Evolutionary conservation across 1,284 basidiomycete genomes (phyloP).

Genomic region (Nidula niveotomentosa): DNA sequence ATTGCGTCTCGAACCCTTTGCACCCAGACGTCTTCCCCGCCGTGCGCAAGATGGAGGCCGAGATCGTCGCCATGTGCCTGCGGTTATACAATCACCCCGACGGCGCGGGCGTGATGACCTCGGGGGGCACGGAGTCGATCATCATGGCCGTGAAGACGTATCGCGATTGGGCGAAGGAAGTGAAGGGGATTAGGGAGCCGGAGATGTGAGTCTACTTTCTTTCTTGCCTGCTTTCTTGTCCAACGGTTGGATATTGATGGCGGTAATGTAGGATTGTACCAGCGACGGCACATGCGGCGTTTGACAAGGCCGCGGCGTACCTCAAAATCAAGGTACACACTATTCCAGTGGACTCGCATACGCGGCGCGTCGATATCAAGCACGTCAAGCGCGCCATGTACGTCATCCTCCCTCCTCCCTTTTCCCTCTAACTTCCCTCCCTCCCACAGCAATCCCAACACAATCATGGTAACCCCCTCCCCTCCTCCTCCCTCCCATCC

Average conservation of each 20-base stretch:
- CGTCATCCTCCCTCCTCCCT: too few relatives aligned
- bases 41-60: conserved; percentile 96
- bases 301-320: conserved; percentile 91
- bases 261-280: conserved; percentile 60
- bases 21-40: conserved; percentile 97
- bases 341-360: conserved; percentile 82
- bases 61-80: conserved; percentile 94
- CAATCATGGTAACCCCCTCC: conserved; percentile 48
- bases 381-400: conserved; percentile 78
- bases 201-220: conserved; percentile 55
- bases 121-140: conserved; percentile 96
- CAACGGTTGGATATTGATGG: too few relatives aligned
- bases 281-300: conserved; percentile 89
- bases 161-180: conserved; percentile 86
- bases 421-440: too few relatives aligned
- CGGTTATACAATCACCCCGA: conserved; percentile 83
- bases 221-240: too few relatives aligned
- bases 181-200: conserved; percentile 88
- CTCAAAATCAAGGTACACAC: conserved; percentile 91
- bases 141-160: conserved; percentile 94
- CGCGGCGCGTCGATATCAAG: conserved; percentile 81
- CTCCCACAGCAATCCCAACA: conserved; percentile 57
- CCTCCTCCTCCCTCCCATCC: too few relatives aligned
- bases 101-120: conserved; percentile 91
- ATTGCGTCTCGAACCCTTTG: conserved; percentile 85